Conservation (phyloP, 2,329 filamentous ascomycete genomes). For the Beauveria medogensis region DNA sequence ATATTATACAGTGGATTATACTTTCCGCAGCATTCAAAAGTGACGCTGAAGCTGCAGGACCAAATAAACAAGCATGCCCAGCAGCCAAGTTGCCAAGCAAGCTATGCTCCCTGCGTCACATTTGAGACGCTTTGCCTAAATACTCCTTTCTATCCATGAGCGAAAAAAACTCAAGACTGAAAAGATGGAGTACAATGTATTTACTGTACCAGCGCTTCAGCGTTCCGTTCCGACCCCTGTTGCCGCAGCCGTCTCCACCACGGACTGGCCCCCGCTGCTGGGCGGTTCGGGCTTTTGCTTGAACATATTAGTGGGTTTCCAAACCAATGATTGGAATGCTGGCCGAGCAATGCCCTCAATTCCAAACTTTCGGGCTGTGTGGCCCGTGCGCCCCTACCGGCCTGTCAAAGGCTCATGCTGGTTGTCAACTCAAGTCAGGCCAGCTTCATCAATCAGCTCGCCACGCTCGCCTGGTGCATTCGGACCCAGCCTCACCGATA, state of each 20-base stretch:
- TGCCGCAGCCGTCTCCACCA: not conserved
- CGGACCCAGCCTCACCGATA: too few relatives aligned
- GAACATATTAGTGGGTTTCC: not conserved
- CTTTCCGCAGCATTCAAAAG: not conserved
- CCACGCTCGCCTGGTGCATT: not conserved
- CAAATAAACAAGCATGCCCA: not conserved
- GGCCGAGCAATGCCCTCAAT: not conserved
- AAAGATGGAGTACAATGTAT: not conserved
- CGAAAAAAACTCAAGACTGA: not conserved
- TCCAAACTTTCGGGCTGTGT: slow-evolving; percentile 1
- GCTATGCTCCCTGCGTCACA: not conserved
- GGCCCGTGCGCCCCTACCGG: not conserved
- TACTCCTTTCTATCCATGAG: not conserved
- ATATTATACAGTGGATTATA: not conserved
- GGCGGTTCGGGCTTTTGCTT: not conserved
- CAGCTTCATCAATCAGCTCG: not conserved
- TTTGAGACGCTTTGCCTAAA: not conserved
- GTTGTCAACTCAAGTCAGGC: not conserved
- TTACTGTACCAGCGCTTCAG: too few relatives aligned
- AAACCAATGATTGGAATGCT: slow-evolving; percentile 4
- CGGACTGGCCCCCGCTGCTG: not conserved
- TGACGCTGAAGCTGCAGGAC: not conserved
- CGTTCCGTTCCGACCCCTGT: too few relatives aligned
- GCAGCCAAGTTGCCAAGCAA: not conserved
- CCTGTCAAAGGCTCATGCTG: not conserved